phyloP scores from a whole-genome alignment of 345 rosid genomes.

The Citropsis articulata region DNA sequence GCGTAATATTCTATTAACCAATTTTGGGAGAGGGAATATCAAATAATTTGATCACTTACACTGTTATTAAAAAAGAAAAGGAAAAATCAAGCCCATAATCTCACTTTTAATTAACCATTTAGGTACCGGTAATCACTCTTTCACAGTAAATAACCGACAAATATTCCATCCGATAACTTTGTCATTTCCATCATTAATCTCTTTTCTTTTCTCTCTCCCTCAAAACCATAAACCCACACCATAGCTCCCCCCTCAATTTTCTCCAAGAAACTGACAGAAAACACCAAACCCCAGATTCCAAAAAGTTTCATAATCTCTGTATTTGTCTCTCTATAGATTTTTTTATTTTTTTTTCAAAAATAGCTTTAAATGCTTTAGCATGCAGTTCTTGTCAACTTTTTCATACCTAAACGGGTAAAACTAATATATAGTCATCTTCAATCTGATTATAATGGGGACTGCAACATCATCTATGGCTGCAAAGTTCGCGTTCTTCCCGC shows the following conservation, averaged over 20 bases:
- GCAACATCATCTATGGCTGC: conserved; percentile 92
- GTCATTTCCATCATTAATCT: conserved; percentile 18
- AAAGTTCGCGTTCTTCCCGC: conserved; percentile 89
- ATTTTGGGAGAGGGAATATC: background rate
- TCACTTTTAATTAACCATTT: background rate
- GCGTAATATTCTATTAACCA: background rate
- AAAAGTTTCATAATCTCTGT: conserved; percentile 1
- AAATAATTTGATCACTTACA: background rate
- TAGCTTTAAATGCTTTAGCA: background rate
- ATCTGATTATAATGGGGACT: conserved; percentile 52
- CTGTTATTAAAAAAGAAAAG: too few relatives aligned
- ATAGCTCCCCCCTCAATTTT: conserved; percentile 10
- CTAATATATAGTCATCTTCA: background rate
- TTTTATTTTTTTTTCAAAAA: too few relatives aligned
- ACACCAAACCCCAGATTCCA: conserved; percentile 16
- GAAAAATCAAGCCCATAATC: background rate
- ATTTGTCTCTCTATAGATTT: background rate
- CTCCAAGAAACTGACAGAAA: conserved; percentile 31
- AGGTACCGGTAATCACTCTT: conserved; percentile 30
- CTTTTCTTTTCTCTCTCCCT: conserved; percentile 6
- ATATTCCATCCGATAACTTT: conserved; percentile 6
- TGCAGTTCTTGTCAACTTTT: conserved; percentile 17
- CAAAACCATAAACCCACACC: background rate
- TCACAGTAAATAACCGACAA: conserved; percentile 16
- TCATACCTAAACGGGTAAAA: background rate